Conservation (phyloP, 2,329 filamentous ascomycete species). For the Fusarium neocosmosporiellum region DNA sequence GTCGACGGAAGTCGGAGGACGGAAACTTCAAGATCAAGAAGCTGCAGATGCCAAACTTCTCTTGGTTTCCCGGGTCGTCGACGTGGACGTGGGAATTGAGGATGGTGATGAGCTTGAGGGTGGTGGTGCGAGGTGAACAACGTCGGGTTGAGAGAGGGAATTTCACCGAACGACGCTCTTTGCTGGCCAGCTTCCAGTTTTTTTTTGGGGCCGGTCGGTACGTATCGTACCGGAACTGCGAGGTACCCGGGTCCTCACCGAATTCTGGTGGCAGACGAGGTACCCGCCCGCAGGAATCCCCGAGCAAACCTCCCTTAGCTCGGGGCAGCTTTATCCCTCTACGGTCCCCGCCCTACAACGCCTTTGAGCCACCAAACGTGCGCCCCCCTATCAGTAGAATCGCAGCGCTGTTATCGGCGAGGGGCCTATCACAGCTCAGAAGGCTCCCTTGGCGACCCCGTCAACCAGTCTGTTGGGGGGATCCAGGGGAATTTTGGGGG, state of each 20-base stretch:
- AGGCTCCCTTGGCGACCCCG: conserved; percentile 22
- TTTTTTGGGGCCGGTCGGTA: conserved; percentile 47
- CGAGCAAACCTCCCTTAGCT: conserved; percentile 43
- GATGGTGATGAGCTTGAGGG: conserved; percentile 37
- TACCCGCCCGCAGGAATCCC: conserved; percentile 41
- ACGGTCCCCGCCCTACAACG: conserved; percentile 33
- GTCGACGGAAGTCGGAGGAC: conserved; percentile 21
- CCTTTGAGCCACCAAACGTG: conserved; percentile 18
- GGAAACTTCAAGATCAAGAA: conserved; percentile 32
- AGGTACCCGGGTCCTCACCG: conserved; percentile 36
- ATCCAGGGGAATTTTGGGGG: conserved; percentile 39
- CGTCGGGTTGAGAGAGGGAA: conserved; percentile 47
- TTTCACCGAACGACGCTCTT: conserved; percentile 44
- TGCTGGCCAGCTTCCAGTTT: conserved; percentile 44
- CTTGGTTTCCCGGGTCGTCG: conserved; percentile 42
- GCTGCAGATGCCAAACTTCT: conserved; percentile 38
- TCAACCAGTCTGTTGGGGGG: conserved; percentile 42
- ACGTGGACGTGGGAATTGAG: conserved; percentile 41
- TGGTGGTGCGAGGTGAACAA: conserved; percentile 43
- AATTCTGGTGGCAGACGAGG: conserved; percentile 15
- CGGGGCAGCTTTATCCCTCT: conserved; percentile 46
- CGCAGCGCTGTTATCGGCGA: conserved; percentile 12
- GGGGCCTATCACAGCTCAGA: conserved; percentile 30
- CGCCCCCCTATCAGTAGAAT: conserved; percentile 26
- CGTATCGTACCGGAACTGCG: conserved; percentile 44